Base-by-base conservation (phyloP, 83 land plant species). In the Thuja plicata region DNA sequence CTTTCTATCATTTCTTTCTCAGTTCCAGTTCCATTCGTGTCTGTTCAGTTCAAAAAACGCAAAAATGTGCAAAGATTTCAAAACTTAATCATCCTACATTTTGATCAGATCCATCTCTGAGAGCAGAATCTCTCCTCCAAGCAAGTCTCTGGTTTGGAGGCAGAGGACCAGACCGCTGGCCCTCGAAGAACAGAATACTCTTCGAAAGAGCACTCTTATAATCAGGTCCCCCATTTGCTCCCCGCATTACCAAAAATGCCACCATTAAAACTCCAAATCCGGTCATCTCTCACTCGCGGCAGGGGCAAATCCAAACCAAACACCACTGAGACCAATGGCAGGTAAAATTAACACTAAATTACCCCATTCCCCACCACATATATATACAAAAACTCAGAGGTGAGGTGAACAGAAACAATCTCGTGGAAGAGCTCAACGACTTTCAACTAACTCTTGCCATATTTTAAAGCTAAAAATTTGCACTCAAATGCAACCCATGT, bases 81-180 rank as follows among this genome's bases (percentile, higher is more conserved):
- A 6, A 54, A 66, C 8, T 21, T 7, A 6, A 46, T 7, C 70
- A 60, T 27, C 30, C 30, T 66, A 66, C 73, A 66, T 66, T 24
- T 66, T 66, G 11, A 66, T 66, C 73, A 66, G 73, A 66, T 66
- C 87, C 87, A 86, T 86, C 87, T 9, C 19, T 32, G n/a, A 86
- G 40, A 30, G 71, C 87, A 86, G 87, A 86, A 43, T 55, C 70
- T 54, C 21, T 19, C 38, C 87, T 86, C 87, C 87, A 86, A 50
- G 7, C 17, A 8, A 86, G n/a, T 35, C 87, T 50, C 52, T 86
- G 87, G n/a, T 34, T 12, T 30, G 71, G 12, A 54, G 87, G 87
- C 15, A 86, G 87, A 19, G 8, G 54, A 10, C 87, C 87, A 34
- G 87, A 86, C 2, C 87, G 40, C n/a, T 86, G 87, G 17, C 87